Evolutionary conservation across 768 basidiomycete species (phyloP), one percentile per base, ranked within the genome.

Genomic region (Naganishia kalamii): DNA sequence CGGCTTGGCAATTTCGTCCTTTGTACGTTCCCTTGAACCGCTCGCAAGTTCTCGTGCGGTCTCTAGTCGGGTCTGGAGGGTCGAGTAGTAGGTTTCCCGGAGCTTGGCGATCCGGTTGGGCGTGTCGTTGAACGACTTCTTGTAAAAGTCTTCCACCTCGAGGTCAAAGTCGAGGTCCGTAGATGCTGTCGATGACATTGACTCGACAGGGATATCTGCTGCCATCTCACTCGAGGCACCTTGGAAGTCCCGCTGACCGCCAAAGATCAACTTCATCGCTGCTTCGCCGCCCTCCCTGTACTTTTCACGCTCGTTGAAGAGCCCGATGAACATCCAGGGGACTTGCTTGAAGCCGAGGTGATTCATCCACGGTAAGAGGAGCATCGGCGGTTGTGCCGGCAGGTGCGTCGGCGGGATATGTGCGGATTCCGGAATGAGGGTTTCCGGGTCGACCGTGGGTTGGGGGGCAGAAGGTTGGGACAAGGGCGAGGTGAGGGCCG

Each of bases 251-350:
- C 92, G 84, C 2, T 84, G 85, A 49, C 81, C 71, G 6, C 80
- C 81, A 77, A 82, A 81, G 69, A 96, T 83, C 63, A 97, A 81
- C 49, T 81, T 80, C 74, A 89, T 88, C 0, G 87, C 92, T 12
- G 87, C 87, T 69, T 93, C 86, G 11, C 88, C 87, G 33, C 94
- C 94, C 13, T 84, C 78, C 6, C 79, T 83, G n/a, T 91, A 90
- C 72, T 88, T 86, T 50, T 85, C 80, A 8, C 92, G 86, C 74
- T 89, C 87, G 75, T 91, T 92, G 81, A 96, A 97, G 79, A 92
- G 92, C 68, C 86, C 89, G 85, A 86, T 87, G 50, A 94, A 84
- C 91, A 94, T 93, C 19, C 69, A 68, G 13, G 92, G 92, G 63
- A 94, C 86, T 72, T 89, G 88, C 30, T 82, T 83, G 73, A 93